These are phyloP conservation scores for Fusarium phyllophilum DNA, from an alignment of 2,329 filamentous ascomycete genomes.

Conservation along the genomic window DNA sequence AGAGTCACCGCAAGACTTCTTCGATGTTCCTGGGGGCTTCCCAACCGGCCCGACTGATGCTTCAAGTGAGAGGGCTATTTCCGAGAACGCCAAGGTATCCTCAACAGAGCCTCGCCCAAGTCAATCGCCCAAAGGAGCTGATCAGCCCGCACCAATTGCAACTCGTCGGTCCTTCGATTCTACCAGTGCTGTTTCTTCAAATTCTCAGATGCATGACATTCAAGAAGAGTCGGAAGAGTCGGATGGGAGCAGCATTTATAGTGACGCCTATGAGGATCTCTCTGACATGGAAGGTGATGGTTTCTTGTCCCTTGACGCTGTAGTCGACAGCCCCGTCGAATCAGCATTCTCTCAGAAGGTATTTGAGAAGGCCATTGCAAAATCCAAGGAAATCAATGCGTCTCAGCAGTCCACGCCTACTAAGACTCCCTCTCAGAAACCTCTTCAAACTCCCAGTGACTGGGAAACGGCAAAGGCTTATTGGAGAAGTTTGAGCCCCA, in stretches of 20 bases:
- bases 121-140: not conserved
- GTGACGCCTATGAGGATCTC: constrained; percentile 80
- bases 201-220: constrained; percentile 49
- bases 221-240: constrained; percentile 55
- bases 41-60: constrained; percentile 53
- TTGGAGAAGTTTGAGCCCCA: constrained; percentile 72
- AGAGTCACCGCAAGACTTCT: constrained; percentile 49
- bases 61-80: constrained; percentile 1
- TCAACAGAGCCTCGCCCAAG: not conserved
- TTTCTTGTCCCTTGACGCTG: constrained; percentile 78
- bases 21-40: constrained; percentile 69
- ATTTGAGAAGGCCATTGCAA: constrained; percentile 39
- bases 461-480: constrained; percentile 77
- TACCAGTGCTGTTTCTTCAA: constrained; percentile 10
- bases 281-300: constrained; percentile 72
- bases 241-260: constrained; percentile 72
- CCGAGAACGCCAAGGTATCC: not conserved
- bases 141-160: constrained; percentile 10
- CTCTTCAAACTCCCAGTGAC: constrained; percentile 52
- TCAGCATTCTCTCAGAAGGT: constrained; percentile 36
- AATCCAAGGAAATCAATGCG: constrained; percentile 24
- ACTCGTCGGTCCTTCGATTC: constrained; percentile 37
- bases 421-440: not conserved
- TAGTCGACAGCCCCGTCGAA: constrained; percentile 67
- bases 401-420: not conserved